Conservation (phyloP, 2,329 filamentous ascomycete genomes). For the Falciphora oryzae region DNA sequence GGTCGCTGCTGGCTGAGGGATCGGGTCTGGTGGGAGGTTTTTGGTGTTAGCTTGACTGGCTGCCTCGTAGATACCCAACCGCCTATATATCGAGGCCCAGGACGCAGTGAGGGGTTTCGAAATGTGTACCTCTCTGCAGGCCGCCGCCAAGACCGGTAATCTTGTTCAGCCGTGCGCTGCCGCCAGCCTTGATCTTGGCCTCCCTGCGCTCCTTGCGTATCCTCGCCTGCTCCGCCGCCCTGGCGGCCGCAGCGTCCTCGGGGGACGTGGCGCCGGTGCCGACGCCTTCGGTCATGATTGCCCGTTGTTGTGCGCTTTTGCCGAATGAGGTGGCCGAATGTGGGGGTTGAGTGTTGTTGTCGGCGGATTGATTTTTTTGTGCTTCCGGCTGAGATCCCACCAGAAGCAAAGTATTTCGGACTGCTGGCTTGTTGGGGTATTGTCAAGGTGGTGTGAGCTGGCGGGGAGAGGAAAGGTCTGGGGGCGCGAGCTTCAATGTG, state of each 20-base stretch:
- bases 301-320: too few species aligned
- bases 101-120: not conserved
- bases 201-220: conserved; percentile 73
- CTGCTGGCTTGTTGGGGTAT: too few species aligned
- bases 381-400: too few species aligned
- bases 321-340: too few species aligned
- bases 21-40: conserved; percentile 18
- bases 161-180: conserved; percentile 63
- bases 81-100: too few species aligned
- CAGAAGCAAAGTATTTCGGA: too few species aligned
- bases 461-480: too few species aligned
- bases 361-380: too few species aligned
- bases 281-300: not conserved
- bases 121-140: conserved; percentile 36
- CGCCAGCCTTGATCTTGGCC: conserved; percentile 70
- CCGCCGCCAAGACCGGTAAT: conserved; percentile 67
- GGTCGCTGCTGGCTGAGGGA: conserved; percentile 13
- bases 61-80: too few species aligned
- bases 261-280: conserved; percentile 8
- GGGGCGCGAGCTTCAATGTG: too few species aligned
- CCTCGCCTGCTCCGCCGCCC: conserved; percentile 60
- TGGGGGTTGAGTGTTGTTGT: too few species aligned
- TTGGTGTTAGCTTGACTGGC: conserved; percentile 19
- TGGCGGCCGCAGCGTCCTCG: conserved; percentile 44
- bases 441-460: too few species aligned